phyloP scores from a whole-genome alignment of 345 rosid genomes.

The Corchorus capsularis region DNA sequence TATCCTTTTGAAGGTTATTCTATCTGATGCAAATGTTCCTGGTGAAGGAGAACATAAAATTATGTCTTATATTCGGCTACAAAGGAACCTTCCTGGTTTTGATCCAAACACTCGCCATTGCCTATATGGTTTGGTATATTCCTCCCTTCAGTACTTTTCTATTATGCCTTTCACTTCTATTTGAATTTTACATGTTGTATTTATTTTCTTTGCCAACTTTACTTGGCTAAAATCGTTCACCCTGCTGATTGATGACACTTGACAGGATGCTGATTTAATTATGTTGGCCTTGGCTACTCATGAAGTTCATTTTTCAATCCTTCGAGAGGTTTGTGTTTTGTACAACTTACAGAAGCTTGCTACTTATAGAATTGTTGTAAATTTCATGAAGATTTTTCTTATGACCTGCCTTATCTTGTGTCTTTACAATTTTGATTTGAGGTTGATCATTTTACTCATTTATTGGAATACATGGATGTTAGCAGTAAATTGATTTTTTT shows the following conservation, averaged over 20 bases:
- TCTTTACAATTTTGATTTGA: background rate
- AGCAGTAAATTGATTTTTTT: background rate
- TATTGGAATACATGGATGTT: background rate
- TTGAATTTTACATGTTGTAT: conserved; percentile 1
- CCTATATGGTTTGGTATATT: conserved; percentile 91
- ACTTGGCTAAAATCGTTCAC: conserved; percentile 22
- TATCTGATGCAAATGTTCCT: conserved; percentile 98
- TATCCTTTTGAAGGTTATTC: conserved; percentile 71
- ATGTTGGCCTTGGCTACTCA: conserved; percentile 98
- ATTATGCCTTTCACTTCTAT: conserved; percentile 10
- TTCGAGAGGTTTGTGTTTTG: conserved; percentile 73
- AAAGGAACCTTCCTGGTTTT: conserved; percentile 85
- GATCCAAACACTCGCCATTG: conserved; percentile 92
- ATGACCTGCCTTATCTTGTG: background rate
- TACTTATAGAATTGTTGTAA: background rate
- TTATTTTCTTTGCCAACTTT: conserved; percentile 12
- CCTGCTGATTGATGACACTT: conserved; percentile 19
- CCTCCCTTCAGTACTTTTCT: conserved; percentile 28
- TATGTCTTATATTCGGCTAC: conserved; percentile 88
- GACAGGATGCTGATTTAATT: conserved; percentile 95
- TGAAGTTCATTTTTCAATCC: conserved; percentile 91
- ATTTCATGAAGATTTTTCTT: background rate
- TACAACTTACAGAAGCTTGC: background rate
- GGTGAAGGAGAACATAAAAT: conserved; percentile 99
- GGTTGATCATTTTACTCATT: background rate